phyloP scores from a whole-genome alignment of 2,329 filamentous ascomycete genomes.

The Ceratocystiopsis sp. region DNA sequence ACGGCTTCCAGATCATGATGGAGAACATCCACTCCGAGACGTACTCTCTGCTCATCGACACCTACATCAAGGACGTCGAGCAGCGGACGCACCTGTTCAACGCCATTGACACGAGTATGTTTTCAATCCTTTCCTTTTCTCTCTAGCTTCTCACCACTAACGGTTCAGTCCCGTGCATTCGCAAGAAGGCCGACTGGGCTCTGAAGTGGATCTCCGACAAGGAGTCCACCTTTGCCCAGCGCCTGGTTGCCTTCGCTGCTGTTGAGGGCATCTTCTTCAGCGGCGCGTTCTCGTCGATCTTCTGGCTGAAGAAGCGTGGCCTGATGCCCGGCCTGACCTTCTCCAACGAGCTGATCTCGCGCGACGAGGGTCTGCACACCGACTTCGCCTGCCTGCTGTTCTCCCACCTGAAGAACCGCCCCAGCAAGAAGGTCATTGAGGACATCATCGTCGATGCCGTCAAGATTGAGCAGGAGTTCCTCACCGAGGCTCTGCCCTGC shows the following conservation, averaged over 20 bases:
- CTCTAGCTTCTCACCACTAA: conserved; percentile 34
- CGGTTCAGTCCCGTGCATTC: conserved; percentile 69
- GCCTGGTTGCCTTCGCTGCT: conserved; percentile 89
- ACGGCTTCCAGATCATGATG: conserved; percentile 99
- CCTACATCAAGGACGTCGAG: conserved; percentile 94
- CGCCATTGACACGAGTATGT: conserved; percentile 88
- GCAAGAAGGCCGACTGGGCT: conserved; percentile 98
- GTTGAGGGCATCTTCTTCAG: conserved; percentile 99
- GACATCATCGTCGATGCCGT: conserved; percentile 92
- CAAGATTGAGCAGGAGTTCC: conserved; percentile 88
- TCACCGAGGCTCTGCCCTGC: conserved; percentile 86
- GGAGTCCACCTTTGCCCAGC: conserved; percentile 86
- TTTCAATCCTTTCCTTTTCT: neutral
- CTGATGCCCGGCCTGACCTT: conserved; percentile 97
- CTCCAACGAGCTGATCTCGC: conserved; percentile 99
- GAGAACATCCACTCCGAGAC: conserved; percentile 99
- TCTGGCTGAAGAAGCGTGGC: conserved; percentile 99
- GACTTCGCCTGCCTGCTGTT: conserved; percentile 97
- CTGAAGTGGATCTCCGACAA: conserved; percentile 87
- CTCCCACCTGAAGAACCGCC: conserved; percentile 90
- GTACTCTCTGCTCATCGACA: conserved; percentile 97
- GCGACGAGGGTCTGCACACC: conserved; percentile 97
- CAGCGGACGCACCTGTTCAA: conserved; percentile 94
- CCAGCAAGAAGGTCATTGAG: conserved; percentile 62
- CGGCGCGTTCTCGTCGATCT: conserved; percentile 95